Percentiles rank a stretch among this genome's conserved stretches.
Evolutionary conservation across 2,329 filamentous ascomycete species (phyloP).

Genomic region (Dryadomyces quercivorus): DNA sequence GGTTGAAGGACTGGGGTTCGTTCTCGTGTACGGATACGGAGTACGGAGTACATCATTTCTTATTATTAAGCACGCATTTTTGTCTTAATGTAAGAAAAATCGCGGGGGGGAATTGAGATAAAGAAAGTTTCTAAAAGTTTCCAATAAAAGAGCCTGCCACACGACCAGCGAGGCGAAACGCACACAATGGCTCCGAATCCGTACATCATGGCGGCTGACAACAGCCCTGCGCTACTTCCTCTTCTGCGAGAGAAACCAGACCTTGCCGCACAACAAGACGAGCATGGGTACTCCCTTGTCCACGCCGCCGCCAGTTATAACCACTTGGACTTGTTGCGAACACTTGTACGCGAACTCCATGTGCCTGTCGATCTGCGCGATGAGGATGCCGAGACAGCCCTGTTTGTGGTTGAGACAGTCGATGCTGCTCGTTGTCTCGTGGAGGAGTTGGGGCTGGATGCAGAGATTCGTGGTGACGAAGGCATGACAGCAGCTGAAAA

Average conservation of each 20-base stretch:
- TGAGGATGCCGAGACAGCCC: constrained; percentile 85
- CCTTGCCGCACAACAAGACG: constrained; percentile 72
- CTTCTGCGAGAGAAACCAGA: constrained; percentile 62
- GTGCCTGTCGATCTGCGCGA: constrained; percentile 75
- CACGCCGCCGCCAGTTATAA: constrained; percentile 91
- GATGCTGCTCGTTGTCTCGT: constrained; percentile 69
- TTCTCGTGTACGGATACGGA: too few species aligned
- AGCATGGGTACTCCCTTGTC: constrained; percentile 85
- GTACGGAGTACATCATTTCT: too few species aligned
- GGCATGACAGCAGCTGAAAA: constrained; percentile 72
- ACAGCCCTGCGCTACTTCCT: constrained; percentile 58
- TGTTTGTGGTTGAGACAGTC: constrained; percentile 80
- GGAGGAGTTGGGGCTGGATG: constrained; percentile 67
- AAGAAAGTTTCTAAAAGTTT: too few species aligned
- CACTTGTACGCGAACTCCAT: constrained; percentile 61
- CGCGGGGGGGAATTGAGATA: too few species aligned
- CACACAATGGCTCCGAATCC: constrained; percentile 42
- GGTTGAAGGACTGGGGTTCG: too few species aligned
- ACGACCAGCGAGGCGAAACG: neutral
- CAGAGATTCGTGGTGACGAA: constrained; percentile 53
- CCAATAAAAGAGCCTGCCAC: too few species aligned
- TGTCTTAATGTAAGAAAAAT: too few species aligned
- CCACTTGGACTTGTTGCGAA: constrained; percentile 66
- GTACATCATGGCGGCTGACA: constrained; percentile 72
- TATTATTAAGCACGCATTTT: too few species aligned